Percentiles rank a stretch among this genome's conserved stretches.
These are phyloP conservation scores for Chernovozyma sophiae-reginae DNA, from an alignment of 1,139 yeast genomes.

Conservation along the genomic window DNA sequence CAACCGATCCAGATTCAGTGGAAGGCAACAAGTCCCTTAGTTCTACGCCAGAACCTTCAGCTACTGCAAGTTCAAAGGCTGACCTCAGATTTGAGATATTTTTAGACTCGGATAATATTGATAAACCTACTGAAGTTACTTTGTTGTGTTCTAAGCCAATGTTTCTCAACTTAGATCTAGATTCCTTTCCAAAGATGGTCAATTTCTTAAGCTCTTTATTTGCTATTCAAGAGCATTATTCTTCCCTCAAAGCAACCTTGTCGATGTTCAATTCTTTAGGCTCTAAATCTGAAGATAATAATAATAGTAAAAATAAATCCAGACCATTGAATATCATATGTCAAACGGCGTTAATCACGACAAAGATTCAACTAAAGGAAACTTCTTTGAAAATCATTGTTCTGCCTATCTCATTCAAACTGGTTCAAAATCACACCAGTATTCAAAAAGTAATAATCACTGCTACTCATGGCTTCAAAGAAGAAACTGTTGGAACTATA, in stretches of 20 bases:
- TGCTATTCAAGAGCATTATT: constrained; percentile 4
- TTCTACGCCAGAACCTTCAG: constrained; percentile 6
- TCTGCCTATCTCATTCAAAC: constrained; percentile 37
- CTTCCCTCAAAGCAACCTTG: background rate
- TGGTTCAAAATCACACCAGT: constrained; percentile 22
- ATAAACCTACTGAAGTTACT: constrained; percentile 31
- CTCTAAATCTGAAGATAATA: background rate
- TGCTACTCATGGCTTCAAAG: constrained; percentile 5
- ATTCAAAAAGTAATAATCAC: constrained; percentile 28
- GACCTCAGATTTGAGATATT: constrained; percentile 54
- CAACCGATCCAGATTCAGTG: background rate
- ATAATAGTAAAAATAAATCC: no score
- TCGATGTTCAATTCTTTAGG: background rate
- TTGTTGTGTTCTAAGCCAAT: constrained; percentile 44
- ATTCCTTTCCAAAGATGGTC: constrained; percentile 14
- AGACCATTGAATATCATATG: constrained; percentile 16
- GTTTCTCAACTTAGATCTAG: constrained; percentile 25
- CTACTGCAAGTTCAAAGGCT: constrained; percentile 25
- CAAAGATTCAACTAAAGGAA: constrained; percentile 12
- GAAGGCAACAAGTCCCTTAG: constrained; percentile 1
- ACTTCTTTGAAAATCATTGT: constrained; percentile 17
- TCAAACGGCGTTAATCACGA: constrained; percentile 29
- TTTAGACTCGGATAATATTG: constrained; percentile 18
- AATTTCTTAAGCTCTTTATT: constrained; percentile 9
- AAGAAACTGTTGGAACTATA: constrained; percentile 17